A percentile compares a stretch with the other conserved stretches of the same genome.
Conservation (phyloP, 2,329 filamentous ascomycete species). For the Arthrobotrys pseudoclavata region DNA sequence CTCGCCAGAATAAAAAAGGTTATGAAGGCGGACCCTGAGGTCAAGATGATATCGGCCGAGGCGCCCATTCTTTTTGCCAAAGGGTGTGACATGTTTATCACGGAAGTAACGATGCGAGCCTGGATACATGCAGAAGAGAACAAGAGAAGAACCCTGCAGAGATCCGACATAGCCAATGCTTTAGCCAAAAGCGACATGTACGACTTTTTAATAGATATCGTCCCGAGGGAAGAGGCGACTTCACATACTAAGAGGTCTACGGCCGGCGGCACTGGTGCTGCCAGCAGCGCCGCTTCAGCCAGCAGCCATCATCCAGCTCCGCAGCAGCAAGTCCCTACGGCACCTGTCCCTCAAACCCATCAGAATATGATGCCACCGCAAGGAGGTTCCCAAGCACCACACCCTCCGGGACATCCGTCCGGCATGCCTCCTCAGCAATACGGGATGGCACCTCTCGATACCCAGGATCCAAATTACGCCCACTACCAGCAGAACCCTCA, state of each 20-base stretch:
- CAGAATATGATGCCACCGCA: slow-evolving; percentile 73
- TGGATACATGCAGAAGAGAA: slow-evolving; percentile 99
- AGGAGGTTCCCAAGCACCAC: slow-evolving; percentile 75
- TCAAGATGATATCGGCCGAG: slow-evolving; percentile 99
- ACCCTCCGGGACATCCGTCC: slow-evolving; percentile 76
- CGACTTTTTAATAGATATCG: slow-evolving; percentile 98
- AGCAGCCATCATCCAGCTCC: slow-evolving; percentile 67
- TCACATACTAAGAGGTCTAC: slow-evolving; percentile 82
- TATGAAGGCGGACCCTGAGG: slow-evolving; percentile 99
- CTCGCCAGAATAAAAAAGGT: slow-evolving; percentile 99
- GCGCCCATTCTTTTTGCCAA: slow-evolving; percentile 98
- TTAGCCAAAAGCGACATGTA: slow-evolving; percentile 99
- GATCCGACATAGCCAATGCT: slow-evolving; percentile 95
- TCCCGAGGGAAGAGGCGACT: slow-evolving; percentile 88
- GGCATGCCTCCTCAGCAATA: slow-evolving; percentile 83
- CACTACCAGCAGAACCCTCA: slow-evolving; percentile 80
- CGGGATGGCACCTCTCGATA: slow-evolving; percentile 86
- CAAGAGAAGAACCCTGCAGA: slow-evolving; percentile 93
- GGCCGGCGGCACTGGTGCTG: slow-evolving; percentile 68
- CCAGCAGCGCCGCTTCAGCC: slow-evolving; percentile 69
- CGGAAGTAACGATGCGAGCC: slow-evolving; percentile 97
- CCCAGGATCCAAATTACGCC: slow-evolving; percentile 76
- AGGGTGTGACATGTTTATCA: slow-evolving; percentile 99
- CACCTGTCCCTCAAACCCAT: slow-evolving; percentile 72
- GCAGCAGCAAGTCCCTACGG: slow-evolving; percentile 69